Percentiles rank a stretch among this genome's conserved stretches.
Conservation (phyloP, 108 stramenopile genomes). For the Skeletonema grethae region DNA sequence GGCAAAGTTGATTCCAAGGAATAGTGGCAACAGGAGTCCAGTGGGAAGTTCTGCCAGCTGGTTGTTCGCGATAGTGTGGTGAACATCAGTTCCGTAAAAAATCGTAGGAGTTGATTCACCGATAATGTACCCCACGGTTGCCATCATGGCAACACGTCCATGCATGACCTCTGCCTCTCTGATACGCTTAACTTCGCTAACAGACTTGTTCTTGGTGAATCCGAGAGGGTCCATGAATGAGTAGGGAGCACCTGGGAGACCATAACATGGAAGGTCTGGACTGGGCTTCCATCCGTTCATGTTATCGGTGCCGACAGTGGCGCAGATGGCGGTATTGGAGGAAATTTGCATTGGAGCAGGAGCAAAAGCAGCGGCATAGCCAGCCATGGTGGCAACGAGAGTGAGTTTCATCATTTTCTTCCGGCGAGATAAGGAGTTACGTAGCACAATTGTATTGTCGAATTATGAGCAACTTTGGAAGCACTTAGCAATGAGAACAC, state of each 20-base stretch:
- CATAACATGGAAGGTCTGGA: constrained; percentile 20
- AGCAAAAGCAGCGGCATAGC: constrained; percentile 33
- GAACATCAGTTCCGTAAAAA: constrained; percentile 42
- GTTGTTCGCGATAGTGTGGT: constrained; percentile 56
- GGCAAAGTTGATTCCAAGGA: constrained; percentile 42
- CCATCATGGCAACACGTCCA: constrained; percentile 61
- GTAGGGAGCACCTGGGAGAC: constrained; percentile 41
- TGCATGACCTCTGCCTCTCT: constrained; percentile 69
- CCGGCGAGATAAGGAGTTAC: too few species aligned
- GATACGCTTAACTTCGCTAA: constrained; percentile 52
- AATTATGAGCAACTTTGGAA: background rate
- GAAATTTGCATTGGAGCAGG: constrained; percentile 11
- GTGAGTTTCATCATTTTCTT: constrained; percentile 26
- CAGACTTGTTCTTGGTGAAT: constrained; percentile 41
- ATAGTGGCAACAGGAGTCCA: constrained; percentile 36
- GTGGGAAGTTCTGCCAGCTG: constrained; percentile 54
- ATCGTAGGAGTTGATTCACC: constrained; percentile 50
- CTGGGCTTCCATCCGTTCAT: constrained; percentile 43
- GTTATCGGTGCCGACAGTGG: constrained; percentile 15
- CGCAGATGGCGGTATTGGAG: constrained; percentile 14
- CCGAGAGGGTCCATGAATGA: constrained; percentile 58
- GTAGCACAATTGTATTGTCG: background rate
- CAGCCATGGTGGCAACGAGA: constrained; percentile 21
- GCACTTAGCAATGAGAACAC: background rate
- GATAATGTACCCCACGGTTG: constrained; percentile 43